Conservation (phyloP, 2,329 filamentous ascomycete genomes). For the Xylariaceae sp. region DNA sequence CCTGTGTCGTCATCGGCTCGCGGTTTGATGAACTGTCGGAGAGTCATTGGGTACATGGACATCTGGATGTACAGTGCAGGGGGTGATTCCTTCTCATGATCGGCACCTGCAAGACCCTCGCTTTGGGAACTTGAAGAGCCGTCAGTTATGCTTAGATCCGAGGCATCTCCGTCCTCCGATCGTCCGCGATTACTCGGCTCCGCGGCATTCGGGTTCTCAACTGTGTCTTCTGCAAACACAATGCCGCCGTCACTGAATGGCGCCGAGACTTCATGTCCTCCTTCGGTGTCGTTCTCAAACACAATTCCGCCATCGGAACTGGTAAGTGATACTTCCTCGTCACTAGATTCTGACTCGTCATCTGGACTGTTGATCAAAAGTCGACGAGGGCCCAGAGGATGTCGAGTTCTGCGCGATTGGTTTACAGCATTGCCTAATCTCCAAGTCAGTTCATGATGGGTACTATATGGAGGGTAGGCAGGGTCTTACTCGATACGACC, state of each 20-base stretch:
- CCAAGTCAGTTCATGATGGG: not conserved
- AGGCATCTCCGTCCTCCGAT: constrained; percentile 40
- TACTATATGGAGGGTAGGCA: not conserved
- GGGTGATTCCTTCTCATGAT: constrained; percentile 23
- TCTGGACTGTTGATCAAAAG: constrained; percentile 22
- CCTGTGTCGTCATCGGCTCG: constrained; percentile 24
- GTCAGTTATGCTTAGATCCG: too few species aligned
- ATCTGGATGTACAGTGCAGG: constrained; percentile 64
- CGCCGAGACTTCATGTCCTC: constrained; percentile 19
- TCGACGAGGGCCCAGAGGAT: constrained; percentile 1
- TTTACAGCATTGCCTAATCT: constrained; percentile 1
- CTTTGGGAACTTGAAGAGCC: constrained; percentile 27
- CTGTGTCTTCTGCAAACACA: not conserved
- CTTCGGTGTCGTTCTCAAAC: too few species aligned
- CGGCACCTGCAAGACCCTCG: constrained; percentile 26
- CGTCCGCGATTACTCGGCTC: constrained; percentile 15
- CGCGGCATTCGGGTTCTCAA: not conserved
- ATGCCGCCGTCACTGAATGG: not conserved
- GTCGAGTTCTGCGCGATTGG: constrained; percentile 1
- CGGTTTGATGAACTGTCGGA: constrained; percentile 44
- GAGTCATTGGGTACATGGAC: constrained; percentile 60
- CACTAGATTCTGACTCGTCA: constrained; percentile 12
- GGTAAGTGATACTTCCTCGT: constrained; percentile 1
- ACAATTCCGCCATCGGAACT: constrained; percentile 15
- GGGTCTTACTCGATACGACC: constrained; percentile 8